Base-by-base conservation (phyloP, 306 rosid genomes). In the Luffa aegyptiaca region DNA sequence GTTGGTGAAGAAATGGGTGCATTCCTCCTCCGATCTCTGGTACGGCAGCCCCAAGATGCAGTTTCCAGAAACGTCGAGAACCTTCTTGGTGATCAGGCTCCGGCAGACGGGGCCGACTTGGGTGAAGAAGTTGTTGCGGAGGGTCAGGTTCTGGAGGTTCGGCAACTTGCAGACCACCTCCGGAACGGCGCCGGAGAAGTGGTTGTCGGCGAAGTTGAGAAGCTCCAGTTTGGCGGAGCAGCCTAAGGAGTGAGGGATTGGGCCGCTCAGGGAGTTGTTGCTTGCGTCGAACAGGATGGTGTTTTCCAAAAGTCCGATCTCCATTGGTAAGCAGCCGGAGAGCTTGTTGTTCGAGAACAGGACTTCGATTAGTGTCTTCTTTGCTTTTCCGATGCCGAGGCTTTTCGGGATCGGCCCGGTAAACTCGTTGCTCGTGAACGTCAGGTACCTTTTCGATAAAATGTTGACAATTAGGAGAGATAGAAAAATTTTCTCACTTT, bases 241-340 rank as follows among this genome's bases (percentile, higher is more conserved):
- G 0, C 77, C 88, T 31, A 92, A 91, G 0, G 98, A 95, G 10
- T 33, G 6, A 0, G 98, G 97, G 35, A 95, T 92, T 5, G 97
- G 97, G 4, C 97, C 98, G 0, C 87, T 84, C 7, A 94, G 20
- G 0, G 0, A 0, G 75, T 92, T 92, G 0, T 0, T 0, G 80
- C 97, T 92, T 16, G 77, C 92, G 42, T 94, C 98, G 59, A 94
- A 88, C 7, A 92, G 87, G 0, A 70, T 78, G 0, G 90, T 85
- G 3, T 84, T 82, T 0, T 83, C 71, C 0, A 94, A 84, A 21
- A 21, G 31, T 6, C 98, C 98, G 4, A 90, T 89, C 64, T 90
- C 95, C 63, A 69, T 79, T 0, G 98, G 98, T 71, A 94, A 48
- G 78, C 97, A 94, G 0, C 98, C 97, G 7, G 83, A 53, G 21